These are phyloP conservation scores for Globisporangium yorkense DNA, from an alignment of 352 stramenopile species.

Conservation along the genomic window DNA sequence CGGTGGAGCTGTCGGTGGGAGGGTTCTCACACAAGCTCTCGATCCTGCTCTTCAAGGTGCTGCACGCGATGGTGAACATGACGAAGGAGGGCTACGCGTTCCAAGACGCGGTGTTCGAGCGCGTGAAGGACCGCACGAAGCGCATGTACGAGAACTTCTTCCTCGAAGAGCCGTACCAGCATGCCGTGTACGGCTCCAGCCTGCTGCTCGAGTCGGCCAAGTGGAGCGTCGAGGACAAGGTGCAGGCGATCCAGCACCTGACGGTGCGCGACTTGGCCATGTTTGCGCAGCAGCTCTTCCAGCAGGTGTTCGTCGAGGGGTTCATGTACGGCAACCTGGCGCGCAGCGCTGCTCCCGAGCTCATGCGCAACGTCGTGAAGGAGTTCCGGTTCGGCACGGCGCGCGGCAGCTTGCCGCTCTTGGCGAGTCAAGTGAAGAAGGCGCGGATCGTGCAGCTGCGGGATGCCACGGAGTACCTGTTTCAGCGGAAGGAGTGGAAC, in stretches of 20 bases:
- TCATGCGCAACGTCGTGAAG: slow-evolving; percentile 46
- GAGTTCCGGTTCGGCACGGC: slow-evolving; percentile 27
- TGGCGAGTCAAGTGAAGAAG: slow-evolving; percentile 39
- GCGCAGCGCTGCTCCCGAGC: slow-evolving; percentile 10
- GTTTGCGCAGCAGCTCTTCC: slow-evolving; percentile 56
- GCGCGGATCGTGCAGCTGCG: slow-evolving; percentile 54
- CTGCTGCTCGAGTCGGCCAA: slow-evolving; percentile 68
- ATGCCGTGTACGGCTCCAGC: slow-evolving; percentile 75
- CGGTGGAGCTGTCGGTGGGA: slow-evolving; percentile 76
- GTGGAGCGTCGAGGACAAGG: slow-evolving; percentile 86
- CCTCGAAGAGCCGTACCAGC: slow-evolving; percentile 88
- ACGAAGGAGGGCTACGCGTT: slow-evolving; percentile 43
- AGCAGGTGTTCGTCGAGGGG: slow-evolving; percentile 61
- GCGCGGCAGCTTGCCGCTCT: slow-evolving; percentile 28
- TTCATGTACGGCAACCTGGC: slow-evolving; percentile 75
- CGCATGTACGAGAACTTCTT: slow-evolving; percentile 88
- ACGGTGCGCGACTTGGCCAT: slow-evolving; percentile 39
- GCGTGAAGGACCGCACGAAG: slow-evolving; percentile 80
- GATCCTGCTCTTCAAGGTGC: slow-evolving; percentile 68
- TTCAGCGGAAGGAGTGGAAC: slow-evolving; percentile 53
- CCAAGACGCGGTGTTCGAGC: slow-evolving; percentile 65
- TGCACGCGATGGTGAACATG: slow-evolving; percentile 49
- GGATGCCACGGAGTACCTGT: slow-evolving; percentile 41
- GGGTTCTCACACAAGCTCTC: slow-evolving; percentile 90
- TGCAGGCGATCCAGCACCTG: slow-evolving; percentile 58